Conservation (phyloP, 441 rosid species). For the Gossypium davidsonii region DNA sequence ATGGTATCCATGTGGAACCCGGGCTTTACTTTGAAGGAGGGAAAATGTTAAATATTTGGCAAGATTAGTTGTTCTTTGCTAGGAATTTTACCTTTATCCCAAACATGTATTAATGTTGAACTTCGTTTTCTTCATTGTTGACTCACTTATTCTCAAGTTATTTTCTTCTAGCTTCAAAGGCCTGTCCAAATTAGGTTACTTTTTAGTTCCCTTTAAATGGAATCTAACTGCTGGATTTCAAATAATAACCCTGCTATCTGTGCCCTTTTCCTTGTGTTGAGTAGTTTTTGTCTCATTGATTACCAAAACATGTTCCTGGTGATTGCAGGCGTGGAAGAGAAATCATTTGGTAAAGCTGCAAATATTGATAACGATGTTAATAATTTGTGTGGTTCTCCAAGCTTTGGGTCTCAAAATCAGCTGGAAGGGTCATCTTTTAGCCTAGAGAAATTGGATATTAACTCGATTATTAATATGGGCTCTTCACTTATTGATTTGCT, state of each 20-base stretch:
- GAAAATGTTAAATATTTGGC: background rate
- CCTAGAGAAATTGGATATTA: constrained; percentile 64
- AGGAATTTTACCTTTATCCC: background rate
- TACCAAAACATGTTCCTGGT: background rate
- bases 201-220: background rate
- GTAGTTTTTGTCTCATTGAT: background rate
- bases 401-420: constrained; percentile 49
- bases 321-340: constrained; percentile 66
- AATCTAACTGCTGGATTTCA: background rate
- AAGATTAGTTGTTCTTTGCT: background rate
- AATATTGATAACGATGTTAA: constrained; percentile 43
- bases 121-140: background rate
- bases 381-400: constrained; percentile 62
- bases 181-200: background rate
- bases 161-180: background rate
- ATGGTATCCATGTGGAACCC: background rate
- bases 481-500: constrained; percentile 60
- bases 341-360: constrained; percentile 43
- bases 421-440: constrained; percentile 48
- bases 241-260: background rate
- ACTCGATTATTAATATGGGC: constrained; percentile 49
- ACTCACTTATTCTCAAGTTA: background rate
- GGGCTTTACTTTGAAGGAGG: background rate
- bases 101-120: background rate
- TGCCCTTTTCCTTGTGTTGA: background rate